Percentiles rank a stretch among this genome's conserved stretches.
These are phyloP conservation scores for Nigrospora osmanthi DNA, from an alignment of 2,329 filamentous ascomycete species.

Conservation along the genomic window DNA sequence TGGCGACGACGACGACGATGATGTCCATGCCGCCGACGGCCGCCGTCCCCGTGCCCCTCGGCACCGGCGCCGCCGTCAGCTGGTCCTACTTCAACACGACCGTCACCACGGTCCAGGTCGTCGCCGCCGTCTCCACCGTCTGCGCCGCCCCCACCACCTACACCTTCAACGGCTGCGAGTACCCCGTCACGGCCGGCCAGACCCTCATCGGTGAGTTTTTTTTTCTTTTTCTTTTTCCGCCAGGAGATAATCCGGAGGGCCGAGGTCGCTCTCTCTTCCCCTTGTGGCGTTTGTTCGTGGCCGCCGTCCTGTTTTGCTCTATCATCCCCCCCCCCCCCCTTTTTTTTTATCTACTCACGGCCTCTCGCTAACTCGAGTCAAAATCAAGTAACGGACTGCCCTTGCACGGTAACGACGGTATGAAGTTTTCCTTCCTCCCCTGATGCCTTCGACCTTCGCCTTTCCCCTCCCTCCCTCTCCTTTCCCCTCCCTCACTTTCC, in stretches of 20 bases:
- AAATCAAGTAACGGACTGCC: conserved; percentile 47
- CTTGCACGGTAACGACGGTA: conserved; percentile 34
- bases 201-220: too few species aligned
- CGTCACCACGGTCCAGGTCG: conserved; percentile 14
- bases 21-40: too few species aligned
- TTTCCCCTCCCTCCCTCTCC: background rate
- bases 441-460: too few species aligned
- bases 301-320: too few species aligned
- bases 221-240: too few species aligned
- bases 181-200: conserved; percentile 47
- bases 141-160: conserved; percentile 42
- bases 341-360: too few species aligned
- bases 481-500: background rate
- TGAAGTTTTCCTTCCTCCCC: conserved; percentile 4
- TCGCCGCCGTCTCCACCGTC: conserved; percentile 16
- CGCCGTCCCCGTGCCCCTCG: too few species aligned
- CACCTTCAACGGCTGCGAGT: conserved; percentile 40
- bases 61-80: conserved; percentile 6
- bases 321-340: too few species aligned
- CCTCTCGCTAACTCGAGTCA: conserved; percentile 27
- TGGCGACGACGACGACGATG: too few species aligned
- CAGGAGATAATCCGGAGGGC: too few species aligned
- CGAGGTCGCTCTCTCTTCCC: too few species aligned
- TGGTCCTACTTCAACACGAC: conserved; percentile 19
- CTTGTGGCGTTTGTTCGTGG: too few species aligned